Evolutionary conservation across 352 stramenopile species (phyloP).

Genomic region (Globisporangium emineosum): DNA sequence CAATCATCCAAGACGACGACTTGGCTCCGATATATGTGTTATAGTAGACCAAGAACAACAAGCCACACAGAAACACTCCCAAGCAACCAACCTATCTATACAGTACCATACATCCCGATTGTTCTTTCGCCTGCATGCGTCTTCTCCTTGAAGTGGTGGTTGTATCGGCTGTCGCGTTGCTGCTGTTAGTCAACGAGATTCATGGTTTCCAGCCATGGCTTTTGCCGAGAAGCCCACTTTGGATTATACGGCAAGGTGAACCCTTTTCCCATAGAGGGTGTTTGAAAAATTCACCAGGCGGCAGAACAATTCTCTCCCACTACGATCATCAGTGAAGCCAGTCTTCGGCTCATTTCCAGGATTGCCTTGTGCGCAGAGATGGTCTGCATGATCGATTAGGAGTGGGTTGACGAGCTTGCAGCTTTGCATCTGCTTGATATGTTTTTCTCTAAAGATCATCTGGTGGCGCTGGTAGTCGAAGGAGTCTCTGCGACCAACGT

Average conservation of each 20-base stretch:
- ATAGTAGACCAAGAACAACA: conserved; percentile 11
- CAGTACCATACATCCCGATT: conserved; percentile 16
- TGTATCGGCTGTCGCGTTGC: no score
- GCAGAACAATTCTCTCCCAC: not conserved
- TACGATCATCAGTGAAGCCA: not conserved
- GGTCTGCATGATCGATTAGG: not conserved
- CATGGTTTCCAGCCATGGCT: not conserved
- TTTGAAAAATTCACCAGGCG: not conserved
- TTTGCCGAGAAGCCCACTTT: not conserved
- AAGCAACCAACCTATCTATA: conserved; percentile 13
- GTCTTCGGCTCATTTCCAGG: not conserved
- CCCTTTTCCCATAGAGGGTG: not conserved
- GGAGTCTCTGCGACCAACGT: not conserved
- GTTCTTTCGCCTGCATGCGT: not conserved
- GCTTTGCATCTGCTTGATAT: no score
- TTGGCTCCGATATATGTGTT: conserved; percentile 13
- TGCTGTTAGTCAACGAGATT: not conserved
- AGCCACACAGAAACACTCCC: not conserved
- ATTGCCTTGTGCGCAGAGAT: not conserved
- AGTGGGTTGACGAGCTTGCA: no score
- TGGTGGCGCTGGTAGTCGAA: not conserved
- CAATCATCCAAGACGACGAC: not conserved
- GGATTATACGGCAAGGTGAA: not conserved
- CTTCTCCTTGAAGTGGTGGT: not conserved
- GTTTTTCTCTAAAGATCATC: not conserved